Evolutionary conservation across 345 rosid species (phyloP), one percentile per base, ranked within the genome.

Genomic region (Gossypium bickii): DNA sequence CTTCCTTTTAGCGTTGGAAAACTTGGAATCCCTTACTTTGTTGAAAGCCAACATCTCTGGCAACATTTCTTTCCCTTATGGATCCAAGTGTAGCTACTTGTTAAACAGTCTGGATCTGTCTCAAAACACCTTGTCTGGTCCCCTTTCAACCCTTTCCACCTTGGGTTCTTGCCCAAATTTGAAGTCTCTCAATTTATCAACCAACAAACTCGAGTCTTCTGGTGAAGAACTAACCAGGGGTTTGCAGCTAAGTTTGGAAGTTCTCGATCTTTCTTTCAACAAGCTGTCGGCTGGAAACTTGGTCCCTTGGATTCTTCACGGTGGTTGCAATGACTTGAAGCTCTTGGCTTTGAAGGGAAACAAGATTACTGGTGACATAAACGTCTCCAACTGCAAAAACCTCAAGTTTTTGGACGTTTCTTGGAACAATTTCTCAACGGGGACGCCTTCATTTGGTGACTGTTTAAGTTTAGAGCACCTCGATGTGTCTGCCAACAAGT

Each of bases 231-330:
- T 82, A 12, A 60, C 86, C 43, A 77, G 80, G 64, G 90, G 89
- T 18, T 80, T 87, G 67, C 82, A 74, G 87, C 80, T 93, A 13
- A 62, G 80, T 67, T 81, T 95, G 72, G 85, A 91, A 83, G 78
- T 78, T 77, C 77, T 95, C 67, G 99, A 95, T 87, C 88, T 95
- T 70, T 95, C 99, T 7, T 77, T 29, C 55, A 93, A 93, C 74
- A 77, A 75, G 68, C 78, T 95, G 52, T 79, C 84, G 1, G 94
- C 89, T 25, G 71, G 78, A 8, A 77, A 83, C 72, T 89, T 83
- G 20, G 81, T 89, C 41, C 78, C 85, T 56, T 93, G 89, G 87
- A 20, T 91, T 64, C 43, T 86, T 27, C 76, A 80, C 44, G 86
- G 78, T 44, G 97, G 97, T 45, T 95, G 97, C 76, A 83, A 67